Conservation (phyloP, 768 basidiomycete genomes). For the Leucogyrophana mollusca region DNA sequence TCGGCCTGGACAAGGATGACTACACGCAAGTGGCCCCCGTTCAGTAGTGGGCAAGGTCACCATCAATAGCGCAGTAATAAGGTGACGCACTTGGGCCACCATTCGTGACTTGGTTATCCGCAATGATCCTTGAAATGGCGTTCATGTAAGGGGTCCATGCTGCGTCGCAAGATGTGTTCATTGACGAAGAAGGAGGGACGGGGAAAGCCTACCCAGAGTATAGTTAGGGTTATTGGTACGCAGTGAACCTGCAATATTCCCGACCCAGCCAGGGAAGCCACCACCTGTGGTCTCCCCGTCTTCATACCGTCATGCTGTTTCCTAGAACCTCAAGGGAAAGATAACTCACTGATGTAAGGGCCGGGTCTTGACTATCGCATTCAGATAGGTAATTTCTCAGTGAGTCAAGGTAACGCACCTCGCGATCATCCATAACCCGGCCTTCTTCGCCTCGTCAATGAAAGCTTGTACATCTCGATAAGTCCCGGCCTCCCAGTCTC, state of each 20-base stretch:
- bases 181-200: no score
- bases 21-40: constrained; percentile 12
- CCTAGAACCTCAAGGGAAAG: background rate
- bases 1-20: constrained; percentile 55
- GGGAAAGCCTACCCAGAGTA: constrained; percentile 32
- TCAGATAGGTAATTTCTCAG: background rate
- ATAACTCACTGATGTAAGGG: constrained; percentile 48
- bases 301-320: no score
- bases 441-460: constrained; percentile 48
- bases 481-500: constrained; percentile 49
- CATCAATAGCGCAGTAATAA: constrained; percentile 24
- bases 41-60: background rate
- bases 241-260: constrained; percentile 44
- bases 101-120: constrained; percentile 49
- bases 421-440: constrained; percentile 57
- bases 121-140: constrained; percentile 44
- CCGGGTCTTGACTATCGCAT: constrained; percentile 40
- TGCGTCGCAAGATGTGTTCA: constrained; percentile 19
- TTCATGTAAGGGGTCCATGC: constrained; percentile 57
- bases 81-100: constrained; percentile 50
- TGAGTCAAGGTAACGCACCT: constrained; percentile 29
- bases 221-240: constrained; percentile 47
- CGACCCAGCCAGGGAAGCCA: constrained; percentile 57
- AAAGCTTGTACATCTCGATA: constrained; percentile 53
- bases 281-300: constrained; percentile 53